These are phyloP conservation scores for Syncephalastrum monosporum DNA, from an alignment of 371 early-diverging fungal species.

Conservation along the genomic window DNA sequence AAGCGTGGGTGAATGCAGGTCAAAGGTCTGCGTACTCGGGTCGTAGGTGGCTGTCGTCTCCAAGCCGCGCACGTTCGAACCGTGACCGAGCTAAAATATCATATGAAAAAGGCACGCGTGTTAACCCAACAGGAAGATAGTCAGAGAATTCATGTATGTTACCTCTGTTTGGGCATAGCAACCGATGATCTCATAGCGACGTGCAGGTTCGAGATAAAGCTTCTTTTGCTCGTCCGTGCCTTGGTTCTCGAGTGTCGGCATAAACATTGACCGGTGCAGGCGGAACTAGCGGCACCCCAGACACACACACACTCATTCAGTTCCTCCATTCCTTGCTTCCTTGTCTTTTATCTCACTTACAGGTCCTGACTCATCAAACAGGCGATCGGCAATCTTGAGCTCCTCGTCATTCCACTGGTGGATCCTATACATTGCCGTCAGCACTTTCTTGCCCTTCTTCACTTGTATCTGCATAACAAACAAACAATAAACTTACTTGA, in stretches of 20 bases:
- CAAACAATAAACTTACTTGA: constrained; percentile 29
- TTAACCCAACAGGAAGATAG: not conserved
- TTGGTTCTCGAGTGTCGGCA: constrained; percentile 68
- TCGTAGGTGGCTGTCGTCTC: constrained; percentile 85
- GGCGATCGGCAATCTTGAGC: constrained; percentile 46
- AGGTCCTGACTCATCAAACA: constrained; percentile 58
- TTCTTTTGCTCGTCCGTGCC: constrained; percentile 68
- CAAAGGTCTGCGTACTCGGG: constrained; percentile 68
- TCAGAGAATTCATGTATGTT: not conserved
- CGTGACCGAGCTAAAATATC: constrained; percentile 58
- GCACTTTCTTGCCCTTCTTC: constrained; percentile 1
- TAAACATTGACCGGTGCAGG: constrained; percentile 68
- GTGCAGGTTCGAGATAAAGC: constrained; percentile 61
- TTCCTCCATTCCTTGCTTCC: not conserved
- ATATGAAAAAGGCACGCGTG: not conserved
- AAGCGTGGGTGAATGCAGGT: constrained; percentile 75
- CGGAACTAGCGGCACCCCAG: constrained; percentile 30
- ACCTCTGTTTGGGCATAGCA: constrained; percentile 78
- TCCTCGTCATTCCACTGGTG: constrained; percentile 58
- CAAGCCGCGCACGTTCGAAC: constrained; percentile 81
- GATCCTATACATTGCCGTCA: constrained; percentile 17
- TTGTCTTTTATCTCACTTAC: constrained; percentile 27
- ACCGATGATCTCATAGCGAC: constrained; percentile 67
- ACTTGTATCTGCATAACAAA: not conserved
- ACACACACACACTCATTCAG: not conserved